Percentiles rank a stretch among this genome's conserved stretches.
These are phyloP conservation scores for Heliophila coronopifolia DNA, from an alignment of 441 rosid species.

Conservation along the genomic window DNA sequence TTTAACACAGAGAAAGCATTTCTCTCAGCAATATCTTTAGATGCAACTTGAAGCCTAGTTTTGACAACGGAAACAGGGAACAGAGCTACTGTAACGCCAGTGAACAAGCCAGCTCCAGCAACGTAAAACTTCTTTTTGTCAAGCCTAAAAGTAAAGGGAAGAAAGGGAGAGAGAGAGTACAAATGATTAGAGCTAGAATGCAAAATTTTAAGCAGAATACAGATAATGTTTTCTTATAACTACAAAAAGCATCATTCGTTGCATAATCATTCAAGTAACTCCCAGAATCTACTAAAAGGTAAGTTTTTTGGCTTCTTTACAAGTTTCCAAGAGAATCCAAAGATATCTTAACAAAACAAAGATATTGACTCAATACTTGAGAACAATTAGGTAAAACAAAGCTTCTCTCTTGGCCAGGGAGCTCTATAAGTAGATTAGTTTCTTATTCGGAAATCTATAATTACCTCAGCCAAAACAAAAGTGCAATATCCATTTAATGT, in stretches of 20 bases:
- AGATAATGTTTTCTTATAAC: background rate
- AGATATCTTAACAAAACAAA: background rate
- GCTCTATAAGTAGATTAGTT: background rate
- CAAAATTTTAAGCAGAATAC: background rate
- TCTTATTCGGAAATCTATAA: background rate
- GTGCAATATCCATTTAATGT: background rate
- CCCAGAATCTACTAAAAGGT: too few relatives aligned
- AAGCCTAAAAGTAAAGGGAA: slow-evolving; percentile 51
- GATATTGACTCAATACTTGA: background rate
- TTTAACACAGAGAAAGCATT: slow-evolving; percentile 61
- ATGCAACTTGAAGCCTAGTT: slow-evolving; percentile 90
- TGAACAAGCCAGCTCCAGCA: slow-evolving; percentile 91
- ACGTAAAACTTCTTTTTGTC: slow-evolving; percentile 85
- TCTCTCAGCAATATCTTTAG: slow-evolving; percentile 68
- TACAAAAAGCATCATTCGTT: background rate
- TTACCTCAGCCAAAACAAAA: slow-evolving; percentile 4
- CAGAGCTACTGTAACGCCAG: slow-evolving; percentile 81
- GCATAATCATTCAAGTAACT: background rate
- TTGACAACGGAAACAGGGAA: slow-evolving; percentile 85
- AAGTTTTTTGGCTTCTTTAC: background rate
- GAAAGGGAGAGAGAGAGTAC: slow-evolving; percentile 23
- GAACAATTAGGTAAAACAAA: background rate
- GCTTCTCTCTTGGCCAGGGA: background rate
- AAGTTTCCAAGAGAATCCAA: background rate
- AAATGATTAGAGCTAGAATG: background rate